Evolutionary conservation across 108 stramenopile species (phyloP).

Genomic region (Cylindrotheca closterium): DNA sequence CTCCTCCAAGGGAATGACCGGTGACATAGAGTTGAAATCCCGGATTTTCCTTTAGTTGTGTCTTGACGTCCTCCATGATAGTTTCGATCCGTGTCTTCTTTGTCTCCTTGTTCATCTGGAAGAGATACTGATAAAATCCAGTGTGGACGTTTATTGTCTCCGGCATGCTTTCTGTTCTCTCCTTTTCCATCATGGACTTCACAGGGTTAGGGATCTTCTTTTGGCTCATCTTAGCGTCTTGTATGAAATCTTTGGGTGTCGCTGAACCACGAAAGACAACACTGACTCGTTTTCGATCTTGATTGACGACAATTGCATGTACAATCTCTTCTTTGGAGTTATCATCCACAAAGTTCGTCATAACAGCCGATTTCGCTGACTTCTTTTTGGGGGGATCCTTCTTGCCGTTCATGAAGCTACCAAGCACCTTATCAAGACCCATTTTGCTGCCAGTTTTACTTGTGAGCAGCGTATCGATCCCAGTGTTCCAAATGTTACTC

Average conservation of each 20-base stretch:
- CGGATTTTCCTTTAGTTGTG: slow-evolving; percentile 35
- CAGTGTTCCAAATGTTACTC: neutral
- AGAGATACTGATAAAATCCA: slow-evolving; percentile 71
- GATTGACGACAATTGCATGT: slow-evolving; percentile 58
- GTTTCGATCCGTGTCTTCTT: slow-evolving; percentile 46
- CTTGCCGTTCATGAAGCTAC: neutral
- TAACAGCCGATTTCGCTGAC: slow-evolving; percentile 15
- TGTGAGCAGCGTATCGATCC: slow-evolving; percentile 10
- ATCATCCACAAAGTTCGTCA: slow-evolving; percentile 50
- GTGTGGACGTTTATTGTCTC: slow-evolving; percentile 48
- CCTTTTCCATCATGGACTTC: neutral
- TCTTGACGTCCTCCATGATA: slow-evolving; percentile 50
- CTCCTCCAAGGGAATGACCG: slow-evolving; percentile 80
- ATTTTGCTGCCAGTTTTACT: slow-evolving; percentile 11
- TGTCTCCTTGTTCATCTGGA: slow-evolving; percentile 28
- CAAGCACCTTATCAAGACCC: slow-evolving; percentile 15
- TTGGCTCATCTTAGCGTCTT: slow-evolving; percentile 55
- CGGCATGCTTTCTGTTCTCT: slow-evolving; percentile 5
- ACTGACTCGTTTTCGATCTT: slow-evolving; percentile 39
- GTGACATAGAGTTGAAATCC: slow-evolving; percentile 60
- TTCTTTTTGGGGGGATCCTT: neutral
- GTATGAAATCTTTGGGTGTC: slow-evolving; percentile 62
- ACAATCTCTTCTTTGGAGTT: slow-evolving; percentile 60
- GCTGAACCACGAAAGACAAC: slow-evolving; percentile 66
- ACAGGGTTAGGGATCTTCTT: slow-evolving; percentile 51